Conservation (phyloP, 2,329 filamentous ascomycete genomes). For the Aspergillus alliaceus region DNA sequence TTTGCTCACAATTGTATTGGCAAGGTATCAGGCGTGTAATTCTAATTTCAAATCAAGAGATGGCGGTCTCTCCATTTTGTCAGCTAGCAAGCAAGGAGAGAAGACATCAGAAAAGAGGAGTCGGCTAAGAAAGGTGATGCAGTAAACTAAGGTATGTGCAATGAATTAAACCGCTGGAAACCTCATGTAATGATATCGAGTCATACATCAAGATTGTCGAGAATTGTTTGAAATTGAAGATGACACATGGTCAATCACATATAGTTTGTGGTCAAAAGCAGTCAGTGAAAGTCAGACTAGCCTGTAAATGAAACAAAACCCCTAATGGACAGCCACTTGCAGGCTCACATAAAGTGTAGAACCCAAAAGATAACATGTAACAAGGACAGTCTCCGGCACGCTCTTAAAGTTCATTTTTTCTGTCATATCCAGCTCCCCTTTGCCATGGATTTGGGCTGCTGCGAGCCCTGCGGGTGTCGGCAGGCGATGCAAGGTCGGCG, state of each 20-base stretch:
- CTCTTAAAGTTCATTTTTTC: background rate
- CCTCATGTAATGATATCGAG: background rate
- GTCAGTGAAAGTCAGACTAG: background rate
- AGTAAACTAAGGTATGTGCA: no score
- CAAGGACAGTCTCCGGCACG: background rate
- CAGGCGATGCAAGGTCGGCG: constrained; percentile 20
- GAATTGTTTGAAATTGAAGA: no score
- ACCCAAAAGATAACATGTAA: background rate
- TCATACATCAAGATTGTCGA: no score
- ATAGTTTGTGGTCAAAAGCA: background rate
- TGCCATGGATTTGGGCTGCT: constrained; percentile 63
- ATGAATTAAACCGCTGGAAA: no score
- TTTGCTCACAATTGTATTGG: no score
- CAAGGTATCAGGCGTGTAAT: no score
- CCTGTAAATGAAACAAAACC: background rate
- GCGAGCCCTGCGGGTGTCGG: constrained; percentile 38
- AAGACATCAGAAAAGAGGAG: no score
- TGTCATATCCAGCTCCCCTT: constrained; percentile 62
- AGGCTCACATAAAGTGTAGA: background rate
- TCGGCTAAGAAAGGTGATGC: no score
- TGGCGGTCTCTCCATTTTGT: no score
- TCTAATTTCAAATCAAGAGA: no score
- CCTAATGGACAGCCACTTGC: background rate
- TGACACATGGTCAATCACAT: no score
- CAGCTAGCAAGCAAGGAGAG: no score